Conservation (phyloP, 2,329 filamentous ascomycete genomes). For the Dryadomyces quercivorus region DNA sequence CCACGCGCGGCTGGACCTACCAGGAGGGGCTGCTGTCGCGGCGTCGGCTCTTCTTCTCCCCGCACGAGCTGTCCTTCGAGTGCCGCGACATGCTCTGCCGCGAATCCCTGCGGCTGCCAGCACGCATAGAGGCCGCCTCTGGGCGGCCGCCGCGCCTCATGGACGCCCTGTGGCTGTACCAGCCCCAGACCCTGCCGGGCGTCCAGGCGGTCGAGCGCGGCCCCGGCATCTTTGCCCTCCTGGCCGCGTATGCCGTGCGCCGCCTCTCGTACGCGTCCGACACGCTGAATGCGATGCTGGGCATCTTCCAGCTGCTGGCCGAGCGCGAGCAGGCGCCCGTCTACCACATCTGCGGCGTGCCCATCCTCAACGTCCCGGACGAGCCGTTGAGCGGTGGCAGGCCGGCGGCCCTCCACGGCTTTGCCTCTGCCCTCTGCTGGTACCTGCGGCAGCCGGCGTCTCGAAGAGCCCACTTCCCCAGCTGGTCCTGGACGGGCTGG, state of each 20-base stretch:
- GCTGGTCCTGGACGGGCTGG: no score
- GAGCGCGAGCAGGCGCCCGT: not conserved
- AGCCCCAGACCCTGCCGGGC: no score
- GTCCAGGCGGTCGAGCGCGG: not conserved
- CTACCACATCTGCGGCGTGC: not conserved
- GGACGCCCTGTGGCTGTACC: not conserved
- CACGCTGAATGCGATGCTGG: slow-evolving; percentile 1
- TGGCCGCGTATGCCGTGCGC: not conserved
- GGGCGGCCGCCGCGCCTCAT: no score
- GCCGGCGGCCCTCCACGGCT: no score
- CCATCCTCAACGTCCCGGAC: not conserved
- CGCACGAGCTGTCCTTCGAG: slow-evolving; percentile 15
- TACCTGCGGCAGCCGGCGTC: no score
- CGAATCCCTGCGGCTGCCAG: not conserved
- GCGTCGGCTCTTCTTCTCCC: slow-evolving; percentile 15
- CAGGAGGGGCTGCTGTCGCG: slow-evolving; percentile 16
- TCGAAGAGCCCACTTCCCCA: no score
- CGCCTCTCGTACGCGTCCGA: not conserved
- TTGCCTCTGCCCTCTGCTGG: no score
- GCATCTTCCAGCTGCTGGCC: not conserved
- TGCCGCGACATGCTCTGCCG: not conserved
- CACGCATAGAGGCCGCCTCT: not conserved
- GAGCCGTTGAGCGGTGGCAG: no score
- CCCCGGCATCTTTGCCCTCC: not conserved
- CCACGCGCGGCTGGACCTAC: slow-evolving; percentile 17